Conservation (phyloP, 2,329 filamentous ascomycete species). For the Colletotrichum falcatum region DNA sequence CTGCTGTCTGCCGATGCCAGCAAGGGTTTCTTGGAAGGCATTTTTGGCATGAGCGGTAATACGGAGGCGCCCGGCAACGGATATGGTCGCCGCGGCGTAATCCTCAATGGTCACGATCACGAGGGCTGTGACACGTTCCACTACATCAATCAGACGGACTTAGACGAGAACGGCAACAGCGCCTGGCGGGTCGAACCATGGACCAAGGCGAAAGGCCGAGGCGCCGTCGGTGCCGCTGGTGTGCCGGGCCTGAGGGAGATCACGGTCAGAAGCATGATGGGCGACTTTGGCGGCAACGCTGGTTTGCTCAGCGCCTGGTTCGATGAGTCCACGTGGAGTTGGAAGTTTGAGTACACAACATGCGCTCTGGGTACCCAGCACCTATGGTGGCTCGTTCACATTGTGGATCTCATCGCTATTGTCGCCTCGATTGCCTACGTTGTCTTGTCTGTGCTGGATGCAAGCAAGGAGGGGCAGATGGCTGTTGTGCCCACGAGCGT, state of each 20-base stretch:
- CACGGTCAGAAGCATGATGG: constrained; percentile 98
- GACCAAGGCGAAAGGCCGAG: constrained; percentile 55
- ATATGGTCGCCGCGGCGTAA: constrained; percentile 77
- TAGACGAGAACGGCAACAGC: constrained; percentile 53
- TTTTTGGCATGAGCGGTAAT: constrained; percentile 82
- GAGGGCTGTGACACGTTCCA: constrained; percentile 93
- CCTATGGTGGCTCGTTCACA: constrained; percentile 92
- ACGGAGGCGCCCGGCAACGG: constrained; percentile 69
- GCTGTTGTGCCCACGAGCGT: background rate
- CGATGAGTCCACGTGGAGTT: constrained; percentile 77
- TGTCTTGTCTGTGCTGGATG: constrained; percentile 33
- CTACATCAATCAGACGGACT: constrained; percentile 74
- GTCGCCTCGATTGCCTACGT: constrained; percentile 48
- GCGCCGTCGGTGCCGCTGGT: constrained; percentile 56
- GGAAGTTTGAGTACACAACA: constrained; percentile 83
- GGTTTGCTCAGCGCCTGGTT: constrained; percentile 93
- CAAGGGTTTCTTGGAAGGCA: constrained; percentile 81
- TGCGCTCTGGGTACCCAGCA: constrained; percentile 89
- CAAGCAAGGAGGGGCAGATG: constrained; percentile 8
- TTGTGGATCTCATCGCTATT: constrained; percentile 70
- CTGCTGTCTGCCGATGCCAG: constrained; percentile 81
- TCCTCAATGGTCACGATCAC: constrained; percentile 95
- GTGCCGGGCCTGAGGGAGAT: constrained; percentile 83
- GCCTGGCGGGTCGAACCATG: constrained; percentile 65
- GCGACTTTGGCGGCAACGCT: constrained; percentile 91